Percentiles rank a stretch among this genome's conserved stretches.
These are phyloP conservation scores for Talaromyces adpressus DNA, from an alignment of 495 filamentous ascomycete genomes.

Conservation along the genomic window DNA sequence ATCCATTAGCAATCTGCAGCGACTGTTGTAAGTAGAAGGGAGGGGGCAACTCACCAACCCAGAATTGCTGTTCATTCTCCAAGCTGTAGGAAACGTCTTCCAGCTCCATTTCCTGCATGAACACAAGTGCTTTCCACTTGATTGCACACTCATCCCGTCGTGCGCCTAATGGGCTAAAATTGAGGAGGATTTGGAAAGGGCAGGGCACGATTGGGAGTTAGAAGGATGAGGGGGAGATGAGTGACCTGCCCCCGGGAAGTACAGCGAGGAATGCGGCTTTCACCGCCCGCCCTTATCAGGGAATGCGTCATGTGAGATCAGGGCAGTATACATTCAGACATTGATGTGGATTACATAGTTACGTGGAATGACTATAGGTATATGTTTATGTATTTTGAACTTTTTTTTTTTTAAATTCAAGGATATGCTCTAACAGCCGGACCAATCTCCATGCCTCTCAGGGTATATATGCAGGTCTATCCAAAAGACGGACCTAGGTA, in stretches of 20 bases:
- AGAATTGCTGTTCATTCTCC: conserved; percentile 88
- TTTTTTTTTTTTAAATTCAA: neutral
- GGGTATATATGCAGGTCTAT: neutral
- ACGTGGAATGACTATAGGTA: neutral
- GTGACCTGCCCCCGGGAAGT: neutral
- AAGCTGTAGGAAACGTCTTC: conserved; percentile 56
- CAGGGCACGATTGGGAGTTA: neutral
- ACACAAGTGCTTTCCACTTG: conserved; percentile 11
- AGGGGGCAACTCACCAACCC: conserved; percentile 61
- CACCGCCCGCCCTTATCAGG: conserved; percentile 7
- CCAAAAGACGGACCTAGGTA: neutral
- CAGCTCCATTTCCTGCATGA: conserved; percentile 53
- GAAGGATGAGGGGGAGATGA: neutral
- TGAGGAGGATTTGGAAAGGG: neutral
- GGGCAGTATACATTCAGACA: neutral
- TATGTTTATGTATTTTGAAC: neutral
- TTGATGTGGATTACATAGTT: neutral
- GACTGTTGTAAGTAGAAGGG: conserved; percentile 5
- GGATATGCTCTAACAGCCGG: neutral
- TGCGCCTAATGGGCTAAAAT: neutral
- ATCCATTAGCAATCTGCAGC: conserved; percentile 7
- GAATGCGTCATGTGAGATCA: conserved; percentile 4
- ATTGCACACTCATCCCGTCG: conserved; percentile 6
- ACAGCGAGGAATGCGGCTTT: neutral
- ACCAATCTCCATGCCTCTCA: neutral